Evolutionary conservation across 2,329 filamentous ascomycete species (phyloP).

Genomic region (Trichoderma brevicompactum): DNA sequence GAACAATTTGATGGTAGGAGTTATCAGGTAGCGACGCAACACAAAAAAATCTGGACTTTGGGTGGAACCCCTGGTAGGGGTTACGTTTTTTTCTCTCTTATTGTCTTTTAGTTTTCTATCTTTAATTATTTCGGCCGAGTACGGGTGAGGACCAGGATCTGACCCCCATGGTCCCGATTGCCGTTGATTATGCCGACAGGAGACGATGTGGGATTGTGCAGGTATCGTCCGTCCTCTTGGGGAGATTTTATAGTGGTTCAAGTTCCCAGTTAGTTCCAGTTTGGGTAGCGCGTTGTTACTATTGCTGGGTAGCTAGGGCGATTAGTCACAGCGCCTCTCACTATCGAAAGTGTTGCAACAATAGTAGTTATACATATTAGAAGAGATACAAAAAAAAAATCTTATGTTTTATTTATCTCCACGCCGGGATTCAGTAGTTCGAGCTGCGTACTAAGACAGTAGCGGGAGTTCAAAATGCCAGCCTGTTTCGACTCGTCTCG

Average conservation of each 20-base stretch:
- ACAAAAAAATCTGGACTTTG: not conserved
- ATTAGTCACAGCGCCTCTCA: not conserved
- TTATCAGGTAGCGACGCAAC: conserved; percentile 15
- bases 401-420: not conserved
- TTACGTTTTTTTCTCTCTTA: not conserved
- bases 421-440: not conserved
- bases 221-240: not conserved
- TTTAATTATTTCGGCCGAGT: conserved; percentile 16
- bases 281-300: conserved; percentile 10
- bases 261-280: not conserved
- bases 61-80: conserved; percentile 6
- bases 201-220: not conserved
- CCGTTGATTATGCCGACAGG: not conserved
- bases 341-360: too few relatives aligned
- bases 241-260: not conserved
- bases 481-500: not conserved
- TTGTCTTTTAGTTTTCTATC: not conserved
- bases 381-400: not conserved
- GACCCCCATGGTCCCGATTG: not conserved
- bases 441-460: too few relatives aligned
- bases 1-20: not conserved
- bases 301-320: not conserved
- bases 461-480: too few relatives aligned
- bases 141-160: not conserved
- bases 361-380: not conserved